Evolutionary conservation across 1,139 yeast genomes (phyloP).

Genomic region (Insectozyma bohioensis): DNA sequence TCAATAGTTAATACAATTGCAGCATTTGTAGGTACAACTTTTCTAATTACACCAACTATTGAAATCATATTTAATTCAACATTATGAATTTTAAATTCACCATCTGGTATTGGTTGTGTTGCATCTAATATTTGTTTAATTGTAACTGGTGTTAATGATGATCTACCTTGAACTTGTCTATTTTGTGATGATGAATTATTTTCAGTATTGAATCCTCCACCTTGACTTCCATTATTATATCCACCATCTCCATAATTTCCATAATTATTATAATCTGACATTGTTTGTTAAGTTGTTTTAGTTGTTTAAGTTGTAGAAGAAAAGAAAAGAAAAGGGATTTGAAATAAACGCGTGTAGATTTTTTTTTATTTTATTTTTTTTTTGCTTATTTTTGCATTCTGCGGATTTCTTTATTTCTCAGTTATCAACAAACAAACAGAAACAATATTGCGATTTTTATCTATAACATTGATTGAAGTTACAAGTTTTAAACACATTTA

Average conservation of each 20-base stretch:
- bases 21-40: slow-evolving; percentile 55
- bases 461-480: too few relatives aligned
- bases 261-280: slow-evolving; percentile 23
- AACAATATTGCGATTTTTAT: too few relatives aligned
- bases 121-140: slow-evolving; percentile 76
- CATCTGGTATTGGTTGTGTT: slow-evolving; percentile 66
- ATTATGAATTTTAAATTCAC: slow-evolving; percentile 68
- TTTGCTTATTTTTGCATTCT: background rate
- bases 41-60: slow-evolving; percentile 65
- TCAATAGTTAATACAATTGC: slow-evolving; percentile 61
- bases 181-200: slow-evolving; percentile 26
- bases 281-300: slow-evolving; percentile 5
- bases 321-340: background rate
- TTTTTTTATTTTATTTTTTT: background rate
- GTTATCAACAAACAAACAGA: too few relatives aligned
- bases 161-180: slow-evolving; percentile 28
- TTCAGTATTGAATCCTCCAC: slow-evolving; percentile 37
- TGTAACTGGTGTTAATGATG: slow-evolving; percentile 74
- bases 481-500: too few relatives aligned
- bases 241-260: slow-evolving; percentile 32
- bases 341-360: slow-evolving; percentile 4
- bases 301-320: background rate
- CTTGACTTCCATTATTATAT: slow-evolving; percentile 21
- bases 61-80: slow-evolving; percentile 60
- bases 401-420: too few relatives aligned